Evolutionary conservation across 306 rosid genomes (phyloP).

Genomic region (Lathyrus tuberosus): DNA sequence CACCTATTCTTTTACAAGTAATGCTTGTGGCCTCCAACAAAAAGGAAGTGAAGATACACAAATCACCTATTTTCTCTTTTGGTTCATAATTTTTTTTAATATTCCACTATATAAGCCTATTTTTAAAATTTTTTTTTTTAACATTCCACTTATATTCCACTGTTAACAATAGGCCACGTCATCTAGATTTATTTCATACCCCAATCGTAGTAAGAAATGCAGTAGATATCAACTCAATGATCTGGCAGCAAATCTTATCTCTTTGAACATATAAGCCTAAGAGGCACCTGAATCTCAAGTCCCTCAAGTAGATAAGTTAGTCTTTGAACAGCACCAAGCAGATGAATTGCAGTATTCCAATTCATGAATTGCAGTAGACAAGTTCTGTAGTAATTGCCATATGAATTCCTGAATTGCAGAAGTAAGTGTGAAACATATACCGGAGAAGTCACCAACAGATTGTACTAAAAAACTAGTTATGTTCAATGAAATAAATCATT

Average conservation of each 20-base stretch:
- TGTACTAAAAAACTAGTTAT: not conserved
- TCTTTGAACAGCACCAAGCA: not conserved
- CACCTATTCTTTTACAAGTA: slow-evolving; percentile 40
- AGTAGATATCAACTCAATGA: not conserved
- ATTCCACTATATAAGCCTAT: no score
- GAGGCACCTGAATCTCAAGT: slow-evolving; percentile 12
- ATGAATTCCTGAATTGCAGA: not conserved
- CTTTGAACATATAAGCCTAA: not conserved
- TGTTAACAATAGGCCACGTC: not conserved
- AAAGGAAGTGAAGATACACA: slow-evolving; percentile 1
- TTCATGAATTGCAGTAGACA: not conserved
- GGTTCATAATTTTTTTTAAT: not conserved
- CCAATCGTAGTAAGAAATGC: not conserved
- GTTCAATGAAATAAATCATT: not conserved
- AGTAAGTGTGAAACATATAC: slow-evolving; percentile 19
- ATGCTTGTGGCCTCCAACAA: not conserved
- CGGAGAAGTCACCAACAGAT: not conserved
- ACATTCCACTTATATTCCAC: no score
- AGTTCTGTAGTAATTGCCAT: not conserved
- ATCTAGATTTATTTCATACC: not conserved
- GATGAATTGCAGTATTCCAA: not conserved
- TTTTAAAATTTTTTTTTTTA: no score
- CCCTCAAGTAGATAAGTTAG: slow-evolving; percentile 2
- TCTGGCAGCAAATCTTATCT: not conserved
- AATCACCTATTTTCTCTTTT: not conserved